These are phyloP conservation scores for Stephania yunnanensis DNA, from an alignment of 164 flowering plant species.

Conservation along the genomic window DNA sequence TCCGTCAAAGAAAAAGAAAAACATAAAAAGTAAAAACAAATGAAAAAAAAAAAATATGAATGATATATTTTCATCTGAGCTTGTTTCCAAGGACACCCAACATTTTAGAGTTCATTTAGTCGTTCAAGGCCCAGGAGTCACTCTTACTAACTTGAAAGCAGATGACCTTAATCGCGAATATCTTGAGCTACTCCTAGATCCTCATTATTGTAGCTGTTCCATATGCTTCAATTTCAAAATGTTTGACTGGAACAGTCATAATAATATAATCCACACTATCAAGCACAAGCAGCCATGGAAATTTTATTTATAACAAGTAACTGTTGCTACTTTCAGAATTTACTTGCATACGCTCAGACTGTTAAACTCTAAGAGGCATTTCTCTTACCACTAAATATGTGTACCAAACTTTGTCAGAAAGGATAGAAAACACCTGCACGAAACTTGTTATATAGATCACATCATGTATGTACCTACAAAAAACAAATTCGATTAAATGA, in stretches of 20 bases:
- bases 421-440: slow-evolving; percentile 72
- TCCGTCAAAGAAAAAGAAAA: too few species aligned
- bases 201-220: not conserved
- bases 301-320: not conserved
- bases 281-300: too few species aligned
- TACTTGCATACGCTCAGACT: not conserved
- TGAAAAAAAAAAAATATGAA: too few species aligned
- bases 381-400: slow-evolving; percentile 80
- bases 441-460: slow-evolving; percentile 90
- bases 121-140: not conserved
- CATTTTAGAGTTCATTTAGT: not conserved
- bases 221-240: too few species aligned
- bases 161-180: not conserved
- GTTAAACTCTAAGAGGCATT: not conserved
- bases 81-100: too few species aligned
- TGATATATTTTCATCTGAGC: too few species aligned
- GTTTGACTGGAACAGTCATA: too few species aligned
- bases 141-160: not conserved
- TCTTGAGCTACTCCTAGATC: too few species aligned
- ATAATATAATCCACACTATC: too few species aligned
- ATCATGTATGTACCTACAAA: slow-evolving; percentile 85
- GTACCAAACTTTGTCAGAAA: slow-evolving; percentile 91
- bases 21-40: too few species aligned
- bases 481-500: slow-evolving; percentile 8
- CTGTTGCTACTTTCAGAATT: not conserved